Conservation (phyloP, 73 alveolate species). For the Uronychia binucleata region DNA sequence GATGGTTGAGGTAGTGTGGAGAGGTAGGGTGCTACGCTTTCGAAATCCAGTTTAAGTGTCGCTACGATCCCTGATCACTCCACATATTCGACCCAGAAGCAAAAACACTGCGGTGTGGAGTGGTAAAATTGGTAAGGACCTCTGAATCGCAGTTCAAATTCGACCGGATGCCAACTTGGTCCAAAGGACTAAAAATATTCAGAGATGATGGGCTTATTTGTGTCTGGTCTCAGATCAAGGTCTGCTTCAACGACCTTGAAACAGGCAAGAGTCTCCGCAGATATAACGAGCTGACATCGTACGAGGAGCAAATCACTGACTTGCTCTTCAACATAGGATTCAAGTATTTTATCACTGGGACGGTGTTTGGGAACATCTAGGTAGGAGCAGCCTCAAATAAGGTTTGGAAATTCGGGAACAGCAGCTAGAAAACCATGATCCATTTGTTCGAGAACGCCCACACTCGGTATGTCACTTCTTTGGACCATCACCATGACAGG, state of each 20-base stretch:
- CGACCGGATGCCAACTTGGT: not conserved
- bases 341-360: constrained; percentile 16
- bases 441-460: constrained; percentile 12
- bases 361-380: constrained; percentile 13
- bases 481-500: constrained; percentile 1
- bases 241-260: not conserved
- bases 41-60: not conserved
- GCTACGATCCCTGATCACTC: not conserved
- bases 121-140: not conserved
- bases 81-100: not conserved
- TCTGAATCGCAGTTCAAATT: not conserved
- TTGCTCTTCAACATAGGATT: not conserved
- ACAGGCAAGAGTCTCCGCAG: not conserved
- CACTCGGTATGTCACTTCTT: constrained; percentile 1
- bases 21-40: not conserved
- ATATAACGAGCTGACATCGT: constrained; percentile 1
- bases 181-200: not conserved
- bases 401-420: not conserved
- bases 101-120: not conserved
- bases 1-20: too few relatives aligned
- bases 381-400: not conserved
- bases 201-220: constrained; percentile 8
- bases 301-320: constrained; percentile 15
- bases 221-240: constrained; percentile 7
- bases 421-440: not conserved